Conservation (phyloP, 441 rosid genomes). For the Arabidopsis lyrata region DNA sequence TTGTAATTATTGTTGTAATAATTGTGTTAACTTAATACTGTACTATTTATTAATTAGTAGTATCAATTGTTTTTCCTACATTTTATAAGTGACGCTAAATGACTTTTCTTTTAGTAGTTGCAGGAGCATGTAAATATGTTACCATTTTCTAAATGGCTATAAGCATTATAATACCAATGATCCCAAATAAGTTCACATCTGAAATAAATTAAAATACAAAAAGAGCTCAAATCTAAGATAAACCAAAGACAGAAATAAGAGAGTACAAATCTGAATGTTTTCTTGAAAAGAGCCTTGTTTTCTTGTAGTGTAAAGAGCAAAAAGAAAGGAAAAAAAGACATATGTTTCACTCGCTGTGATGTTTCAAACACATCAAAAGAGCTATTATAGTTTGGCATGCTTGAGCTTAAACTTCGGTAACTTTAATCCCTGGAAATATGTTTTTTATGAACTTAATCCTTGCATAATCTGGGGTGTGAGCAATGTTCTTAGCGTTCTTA, state of each 20-base stretch:
- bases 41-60: too few relatives aligned
- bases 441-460: neutral
- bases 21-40: too few relatives aligned
- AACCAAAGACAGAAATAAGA: neutral
- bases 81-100: too few relatives aligned
- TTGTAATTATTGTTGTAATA: too few relatives aligned
- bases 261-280: neutral
- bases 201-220: neutral
- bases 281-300: too few relatives aligned
- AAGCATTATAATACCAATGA: neutral
- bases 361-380: constrained; percentile 7
- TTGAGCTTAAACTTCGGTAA: neutral
- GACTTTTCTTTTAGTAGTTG: neutral
- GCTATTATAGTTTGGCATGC: neutral
- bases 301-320: too few relatives aligned
- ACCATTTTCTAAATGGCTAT: neutral
- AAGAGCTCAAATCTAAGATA: neutral
- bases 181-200: neutral
- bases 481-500: neutral
- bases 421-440: neutral
- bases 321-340: neutral
- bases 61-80: too few relatives aligned
- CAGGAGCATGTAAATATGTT: neutral
- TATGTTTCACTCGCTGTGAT: neutral
- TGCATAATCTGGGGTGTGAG: neutral